phyloP scores from a whole-genome alignment of 306 rosid genomes.

The Begonia peltatifolia region DNA sequence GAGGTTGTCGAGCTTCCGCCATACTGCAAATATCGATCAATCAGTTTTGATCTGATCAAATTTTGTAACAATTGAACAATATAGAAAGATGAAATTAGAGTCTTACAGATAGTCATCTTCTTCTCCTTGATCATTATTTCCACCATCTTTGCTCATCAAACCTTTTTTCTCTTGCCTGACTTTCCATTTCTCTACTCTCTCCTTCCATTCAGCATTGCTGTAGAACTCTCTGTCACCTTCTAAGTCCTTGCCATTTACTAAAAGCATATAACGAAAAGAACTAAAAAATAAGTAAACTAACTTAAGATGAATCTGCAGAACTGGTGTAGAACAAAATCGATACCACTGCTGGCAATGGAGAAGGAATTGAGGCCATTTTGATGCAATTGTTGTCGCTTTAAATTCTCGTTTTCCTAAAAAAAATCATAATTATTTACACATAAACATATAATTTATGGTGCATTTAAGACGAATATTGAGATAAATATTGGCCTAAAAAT shows the following conservation, averaged over 20 bases:
- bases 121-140: slow-evolving; percentile 46
- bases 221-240: slow-evolving; percentile 38
- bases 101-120: slow-evolving; percentile 59
- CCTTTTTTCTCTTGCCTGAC: slow-evolving; percentile 76
- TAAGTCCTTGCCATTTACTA: slow-evolving; percentile 49
- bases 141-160: slow-evolving; percentile 36
- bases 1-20: slow-evolving; percentile 75
- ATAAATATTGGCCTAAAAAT: too few relatives aligned
- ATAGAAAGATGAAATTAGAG: background rate
- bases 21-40: slow-evolving; percentile 21
- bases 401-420: slow-evolving; percentile 46
- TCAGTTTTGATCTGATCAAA: background rate
- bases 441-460: too few relatives aligned
- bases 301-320: background rate
- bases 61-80: background rate
- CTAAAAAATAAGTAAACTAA: background rate
- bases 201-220: slow-evolving; percentile 39
- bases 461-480: too few relatives aligned
- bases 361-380: slow-evolving; percentile 26
- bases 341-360: slow-evolving; percentile 62
- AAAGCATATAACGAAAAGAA: background rate
- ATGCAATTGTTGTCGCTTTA: slow-evolving; percentile 31
- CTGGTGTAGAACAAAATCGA: background rate
- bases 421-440: too few relatives aligned
- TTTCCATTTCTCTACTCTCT: slow-evolving; percentile 96